Evolutionary conservation across 257 asterid species (phyloP), one percentile per base, ranked within the genome.

Genomic region (Nyctanthes arbortristis): DNA sequence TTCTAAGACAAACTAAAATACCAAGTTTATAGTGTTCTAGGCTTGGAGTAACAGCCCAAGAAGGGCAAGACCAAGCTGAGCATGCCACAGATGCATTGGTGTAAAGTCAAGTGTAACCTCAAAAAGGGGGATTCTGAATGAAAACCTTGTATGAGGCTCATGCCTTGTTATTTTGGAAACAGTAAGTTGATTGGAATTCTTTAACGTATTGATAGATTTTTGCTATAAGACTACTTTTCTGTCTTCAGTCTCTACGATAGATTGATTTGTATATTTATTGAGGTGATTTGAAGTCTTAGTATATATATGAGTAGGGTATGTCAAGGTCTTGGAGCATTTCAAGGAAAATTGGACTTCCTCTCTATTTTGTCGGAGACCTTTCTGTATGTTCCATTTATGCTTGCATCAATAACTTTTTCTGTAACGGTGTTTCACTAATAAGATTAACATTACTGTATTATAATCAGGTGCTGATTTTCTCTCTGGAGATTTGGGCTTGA

Each of bases 401-500:
- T 7, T 45, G 39, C 11, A 61, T 65, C 57, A 4, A 34, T 58
- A 33, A 45, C 35, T 59, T 55, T 25, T 62, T 34, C 24, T 29
- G 5, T 67, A 36, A 28, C 35, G 52, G 58, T 47, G 18, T 31
- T n/a, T 45, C 37, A 31, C 22, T 52, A 45, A 63, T 72, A 18
- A 39, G 4, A 67, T 68, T 74, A 71, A 18, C 61, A 16, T 40
- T 62, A 25, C 39, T 40, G 29, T 29, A 54, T 67, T 67, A 20
- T 36, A 64, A 77, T 35, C 78, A 94, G 99, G 99, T 70, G 96
- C 95, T 82, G 99, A 94, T 88, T 94, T 91, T 85, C 82, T 94
- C 66, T 86, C 84, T 74, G 97, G 97, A 77, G 97, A 88, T 65
- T 76, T 91, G 76, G 97, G 97, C 65, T 74, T 89, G 80, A 77